Conservation (phyloP, 768 basidiomycete genomes). For the Calocybe gangraenosa region DNA sequence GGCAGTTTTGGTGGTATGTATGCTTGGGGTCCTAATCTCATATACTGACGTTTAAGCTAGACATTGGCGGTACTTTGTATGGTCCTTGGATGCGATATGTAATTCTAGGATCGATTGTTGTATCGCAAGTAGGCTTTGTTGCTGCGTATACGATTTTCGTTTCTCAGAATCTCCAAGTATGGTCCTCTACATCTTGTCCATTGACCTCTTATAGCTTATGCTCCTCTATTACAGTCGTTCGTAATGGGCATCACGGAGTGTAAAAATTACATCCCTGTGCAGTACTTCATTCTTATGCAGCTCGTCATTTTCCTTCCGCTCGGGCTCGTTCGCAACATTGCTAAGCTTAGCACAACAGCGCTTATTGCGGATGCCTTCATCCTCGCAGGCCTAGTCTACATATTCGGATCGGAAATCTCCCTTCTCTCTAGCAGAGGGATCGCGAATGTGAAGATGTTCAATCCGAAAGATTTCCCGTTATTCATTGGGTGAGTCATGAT, state of each 20-base stretch:
- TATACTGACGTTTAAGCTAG: constrained; percentile 31
- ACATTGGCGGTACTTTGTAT: constrained; percentile 90
- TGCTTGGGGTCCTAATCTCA: background rate
- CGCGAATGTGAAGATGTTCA: constrained; percentile 83
- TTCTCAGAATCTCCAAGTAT: constrained; percentile 75
- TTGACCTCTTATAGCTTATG: background rate
- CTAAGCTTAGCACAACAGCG: constrained; percentile 89
- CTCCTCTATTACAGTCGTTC: constrained; percentile 51
- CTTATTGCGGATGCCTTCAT: constrained; percentile 95
- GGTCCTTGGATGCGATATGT: constrained; percentile 90
- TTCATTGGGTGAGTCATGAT: constrained; percentile 75
- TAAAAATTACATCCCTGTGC: constrained; percentile 57
- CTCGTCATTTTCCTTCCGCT: constrained; percentile 85
- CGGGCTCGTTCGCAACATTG: constrained; percentile 87
- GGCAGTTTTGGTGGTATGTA: constrained; percentile 88
- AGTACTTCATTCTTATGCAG: constrained; percentile 82
- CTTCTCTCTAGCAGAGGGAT: constrained; percentile 67
- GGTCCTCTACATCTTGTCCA: constrained; percentile 3
- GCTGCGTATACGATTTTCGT: constrained; percentile 95
- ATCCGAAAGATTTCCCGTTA: constrained; percentile 83
- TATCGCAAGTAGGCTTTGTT: constrained; percentile 90
- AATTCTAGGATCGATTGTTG: constrained; percentile 81
- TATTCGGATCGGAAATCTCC: constrained; percentile 79
- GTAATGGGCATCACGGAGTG: constrained; percentile 79
- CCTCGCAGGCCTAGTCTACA: constrained; percentile 80